Base-by-base conservation (phyloP, 805 yeast genomes). In the Sugiyamaella americana region DNA sequence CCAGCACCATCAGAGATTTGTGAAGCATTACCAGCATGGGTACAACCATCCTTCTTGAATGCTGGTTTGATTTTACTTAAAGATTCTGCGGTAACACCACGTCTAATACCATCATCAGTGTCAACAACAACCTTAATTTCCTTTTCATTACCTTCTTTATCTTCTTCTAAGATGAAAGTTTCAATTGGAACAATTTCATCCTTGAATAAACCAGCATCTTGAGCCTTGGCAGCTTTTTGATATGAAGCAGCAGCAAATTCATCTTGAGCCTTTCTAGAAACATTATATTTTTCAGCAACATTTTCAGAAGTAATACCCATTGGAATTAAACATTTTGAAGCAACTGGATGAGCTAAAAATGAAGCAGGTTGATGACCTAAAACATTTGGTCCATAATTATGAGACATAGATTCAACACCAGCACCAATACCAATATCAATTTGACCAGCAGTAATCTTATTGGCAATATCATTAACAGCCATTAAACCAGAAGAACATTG, bases 221-320 rank as follows among this genome's bases (percentile, higher is more conserved):
- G 76, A 2, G 98, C 95, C 46, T 62, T 63, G 58, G 75, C 88
- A 18, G 98, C 97, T 73, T 86, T 88, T 54, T 76, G 76, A 69
- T 84, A 87, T 3, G 97, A 88, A 23, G 68, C 63, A 19, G 96
- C 95, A 29, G 97, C 95, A 68, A 88, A 93, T 50, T 70, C 82
- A 65, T 91, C 98, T 68, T 89, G 98, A 51, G 73, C 79, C 26
- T 63, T 58, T 65, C 98, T 79, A 22, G 80, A 60, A 50, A 91
- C 73, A 52, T 68, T 65, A 67, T 73, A 89, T 64, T 75, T 75
- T 37, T 67, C 65, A 23, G 94, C 89, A 47, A 91, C 85, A 65
- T 91, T 91, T 71, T 91, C 98, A 62, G 87, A 85, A 45, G 98
- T 91, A 59, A 82, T 81, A 40, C 98, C 98, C 98, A 91, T 91